Evolutionary conservation across 495 filamentous ascomycete species (phyloP).

Genomic region (Astrothelium subdiscretum): DNA sequence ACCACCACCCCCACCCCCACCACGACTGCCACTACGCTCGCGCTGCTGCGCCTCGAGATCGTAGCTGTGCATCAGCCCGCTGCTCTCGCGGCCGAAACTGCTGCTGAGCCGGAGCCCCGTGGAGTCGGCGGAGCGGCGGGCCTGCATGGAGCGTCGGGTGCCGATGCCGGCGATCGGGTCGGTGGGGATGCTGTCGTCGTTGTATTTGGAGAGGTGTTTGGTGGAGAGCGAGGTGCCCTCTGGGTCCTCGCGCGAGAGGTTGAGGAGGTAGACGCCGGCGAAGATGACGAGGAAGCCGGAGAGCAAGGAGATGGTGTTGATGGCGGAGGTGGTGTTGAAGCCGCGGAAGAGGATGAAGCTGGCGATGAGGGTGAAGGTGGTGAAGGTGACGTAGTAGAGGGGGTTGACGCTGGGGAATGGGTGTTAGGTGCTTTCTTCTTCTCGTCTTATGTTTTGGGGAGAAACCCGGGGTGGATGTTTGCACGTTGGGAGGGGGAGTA

Average conservation of each 20-base stretch:
- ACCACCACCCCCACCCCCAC: too few relatives aligned
- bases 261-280: conserved; percentile 91
- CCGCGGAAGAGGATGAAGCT: conserved; percentile 96
- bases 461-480: not conserved
- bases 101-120: conserved; percentile 36
- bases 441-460: too few relatives aligned
- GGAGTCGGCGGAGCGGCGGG: conserved; percentile 54
- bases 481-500: conserved; percentile 5
- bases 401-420: conserved; percentile 70
- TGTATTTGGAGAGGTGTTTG: not conserved
- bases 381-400: conserved; percentile 99
- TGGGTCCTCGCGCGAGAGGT: conserved; percentile 82
- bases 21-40: too few relatives aligned
- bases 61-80: conserved; percentile 63
- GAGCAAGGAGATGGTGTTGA: conserved; percentile 87
- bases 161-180: conserved; percentile 81
- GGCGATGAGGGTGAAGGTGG: conserved; percentile 83
- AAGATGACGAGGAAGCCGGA: conserved; percentile 95
- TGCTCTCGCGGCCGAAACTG: conserved; percentile 37
- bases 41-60: conserved; percentile 24
- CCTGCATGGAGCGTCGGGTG: conserved; percentile 87
- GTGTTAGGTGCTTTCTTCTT: conserved; percentile 2
- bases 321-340: conserved; percentile 89
- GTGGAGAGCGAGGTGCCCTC: conserved; percentile 58
- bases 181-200: conserved; percentile 64